Base-by-base conservation (phyloP, 2,329 filamentous ascomycete genomes). In the Hypocreales sp. region DNA sequence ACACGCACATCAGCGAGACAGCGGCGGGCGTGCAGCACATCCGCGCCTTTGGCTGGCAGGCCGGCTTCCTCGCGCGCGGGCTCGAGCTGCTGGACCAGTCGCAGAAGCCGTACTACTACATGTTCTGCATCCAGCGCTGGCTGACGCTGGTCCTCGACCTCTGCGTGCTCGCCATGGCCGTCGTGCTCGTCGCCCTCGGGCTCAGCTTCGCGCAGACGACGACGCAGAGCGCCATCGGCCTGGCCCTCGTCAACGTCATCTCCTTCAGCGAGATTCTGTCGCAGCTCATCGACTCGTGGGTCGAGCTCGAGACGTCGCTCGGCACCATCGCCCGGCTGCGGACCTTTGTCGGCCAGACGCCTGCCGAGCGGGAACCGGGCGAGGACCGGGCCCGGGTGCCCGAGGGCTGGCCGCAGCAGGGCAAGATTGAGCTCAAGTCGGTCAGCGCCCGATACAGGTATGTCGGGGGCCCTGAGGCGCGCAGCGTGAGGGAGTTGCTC, bases 371-470 rank as follows among this genome's bases (percentile, higher is more conserved):
- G 8, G 15, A 20, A 6, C 15, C n/a, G 4, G 28, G 31, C 10
- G 19, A 21, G 11, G 6, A 29, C 8, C 15, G 18, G 24, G 26
- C 24, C 8, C 15, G 19, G 24, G 25, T 27, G 18, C 25, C 27
- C 5, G 8, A 31, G 5, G 30, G 22, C 4, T 52, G 48, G 48
- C 49, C 47, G 1, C 14, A 30, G 5, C 21, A 26, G 5, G 46
- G 48, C 2, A 14, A 8, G 4, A 38, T 52, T 13, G 29, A 43
- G n/a, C 29, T 50, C 9, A 26, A 28, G 2, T 28, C 24, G 7
- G 38, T 49, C 1, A 45, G 37, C 6, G 47, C 49, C 4, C 36
- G 30, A 3, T 51, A 51, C 25, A 24, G 26, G 35, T 34, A 29
- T 32, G 35, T 24, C 7, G 13, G 21, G n/a, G n/a, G n/a, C n/a